A percentile compares a stretch with the other conserved stretches of the same genome.
Conservation (phyloP, 352 stramenopile species). For the Phytophthora cactorum region DNA sequence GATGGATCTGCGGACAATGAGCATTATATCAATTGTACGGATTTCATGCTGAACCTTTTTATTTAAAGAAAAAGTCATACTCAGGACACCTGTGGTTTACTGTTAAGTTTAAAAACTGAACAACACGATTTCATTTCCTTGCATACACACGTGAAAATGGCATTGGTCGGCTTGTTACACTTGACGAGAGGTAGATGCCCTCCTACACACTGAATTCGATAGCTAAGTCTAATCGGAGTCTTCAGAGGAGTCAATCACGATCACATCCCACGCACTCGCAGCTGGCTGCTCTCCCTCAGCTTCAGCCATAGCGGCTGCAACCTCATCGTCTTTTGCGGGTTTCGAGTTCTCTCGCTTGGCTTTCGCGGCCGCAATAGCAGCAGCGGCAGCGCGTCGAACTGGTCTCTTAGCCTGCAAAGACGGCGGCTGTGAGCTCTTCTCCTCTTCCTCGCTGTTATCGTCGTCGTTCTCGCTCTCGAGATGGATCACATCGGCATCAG, state of each 20-base stretch:
- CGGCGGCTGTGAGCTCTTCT: neutral
- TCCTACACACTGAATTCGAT: slow-evolving; percentile 23
- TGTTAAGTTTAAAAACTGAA: too few relatives aligned
- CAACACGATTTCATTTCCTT: neutral
- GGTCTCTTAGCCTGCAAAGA: slow-evolving; percentile 6
- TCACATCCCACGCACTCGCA: slow-evolving; percentile 69
- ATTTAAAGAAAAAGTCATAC: too few relatives aligned
- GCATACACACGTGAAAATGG: slow-evolving; percentile 20
- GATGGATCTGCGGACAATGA: too few relatives aligned
- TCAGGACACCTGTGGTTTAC: too few relatives aligned
- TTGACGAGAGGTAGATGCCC: slow-evolving; percentile 8
- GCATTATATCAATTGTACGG: too few relatives aligned
- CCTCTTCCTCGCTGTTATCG: slow-evolving; percentile 7
- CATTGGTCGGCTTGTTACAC: slow-evolving; percentile 13
- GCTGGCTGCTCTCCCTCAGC: slow-evolving; percentile 30
- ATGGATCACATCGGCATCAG: slow-evolving; percentile 15
- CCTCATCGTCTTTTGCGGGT: neutral
- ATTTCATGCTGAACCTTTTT: too few relatives aligned
- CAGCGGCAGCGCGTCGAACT: slow-evolving; percentile 1
- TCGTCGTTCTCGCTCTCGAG: slow-evolving; percentile 17
- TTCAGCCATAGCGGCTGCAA: slow-evolving; percentile 12
- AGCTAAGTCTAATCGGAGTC: slow-evolving; percentile 44
- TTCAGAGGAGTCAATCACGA: slow-evolving; percentile 78
- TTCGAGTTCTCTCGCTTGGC: slow-evolving; percentile 10
- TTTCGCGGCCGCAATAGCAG: slow-evolving; percentile 19